Evolutionary conservation across 805 yeast species (phyloP), one percentile per base, ranked within the genome.

Genomic region (Grigorovia transvaalensis): DNA sequence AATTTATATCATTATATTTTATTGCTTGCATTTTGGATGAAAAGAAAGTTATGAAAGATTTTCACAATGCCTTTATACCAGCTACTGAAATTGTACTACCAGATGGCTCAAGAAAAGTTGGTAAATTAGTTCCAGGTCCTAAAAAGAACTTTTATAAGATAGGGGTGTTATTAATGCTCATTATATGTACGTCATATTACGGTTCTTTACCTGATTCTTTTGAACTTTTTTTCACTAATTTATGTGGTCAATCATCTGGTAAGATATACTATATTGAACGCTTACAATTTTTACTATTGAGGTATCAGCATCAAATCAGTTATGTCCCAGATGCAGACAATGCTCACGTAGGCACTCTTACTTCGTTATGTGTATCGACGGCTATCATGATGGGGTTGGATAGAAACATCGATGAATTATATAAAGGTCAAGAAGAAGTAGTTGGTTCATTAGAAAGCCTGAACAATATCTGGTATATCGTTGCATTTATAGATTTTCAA

Each of bases 221-320:
- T 9, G 48, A 51, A n/a, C 46, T 51, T 18, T 61, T 65, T 29
- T 48, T 59, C 12, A 54, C 58, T 1, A 56, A 53, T 46, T 44
- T 68, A 38, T 52, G 55, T n/a, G 71, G 71, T 1, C 56, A 60
- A 19, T 43, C 58, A 7, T 56, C 65, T 7, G 58, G 59, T 1
- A 68, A 68, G 47, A 54, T 54, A 11, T 60, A 55, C 50, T 67
- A 54, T 44, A 33, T 65, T 7, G 71, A 68, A 48, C 58, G 62
- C 27, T 57, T 56, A 1, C 70, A 66, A 49, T 59, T 58, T 44
- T 47, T 65, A 9, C 41, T 66, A 18, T 49, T 66, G n/a, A 48
- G 60, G 27, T 52, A 53, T 45, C 50, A 51, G 18, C 50, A 50
- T 35, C n/a, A 27, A 1, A 20, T 40, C 1, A 29, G 20, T 2